Evolutionary conservation across 2,329 filamentous ascomycete genomes (phyloP), one percentile per base, ranked within the genome.

Genomic region (Fusarium camptoceras): DNA sequence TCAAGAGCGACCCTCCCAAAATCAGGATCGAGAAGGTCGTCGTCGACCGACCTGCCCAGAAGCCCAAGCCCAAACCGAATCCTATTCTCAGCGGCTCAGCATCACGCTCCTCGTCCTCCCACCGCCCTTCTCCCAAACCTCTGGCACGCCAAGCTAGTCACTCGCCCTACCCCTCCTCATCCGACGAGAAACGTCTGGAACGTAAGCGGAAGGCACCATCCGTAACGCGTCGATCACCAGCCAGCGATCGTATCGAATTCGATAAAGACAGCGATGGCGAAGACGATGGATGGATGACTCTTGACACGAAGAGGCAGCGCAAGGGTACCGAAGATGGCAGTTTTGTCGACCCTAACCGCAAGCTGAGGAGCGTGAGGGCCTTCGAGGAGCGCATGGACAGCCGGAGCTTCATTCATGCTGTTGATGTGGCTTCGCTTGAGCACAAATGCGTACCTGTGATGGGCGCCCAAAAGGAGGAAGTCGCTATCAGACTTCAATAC

Each of bases 401-500:
- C 25, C 77, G 83, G 37, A 76, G 78, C 34, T 84, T 90, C 61
- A 85, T 91, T 28, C 88, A 91, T 71, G 88, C 88, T 7, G 84
- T 84, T 7, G 83, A 89, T 69, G 83, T 90, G 24, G 85, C 85
- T 39, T 87, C 83, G 46, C 78, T 85, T 24, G 80, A 82, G 55
- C 81, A 83, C 8, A 85, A 84, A 43, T 88, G 85, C 63, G 83
- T 84, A 28, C 83, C 84, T 2, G 83, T 84, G 15, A 81, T 87
- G 63, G 83, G 83, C 41, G 81, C 84, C 5, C 80, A 81, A 49
- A 80, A 83, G 49, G 83, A 88, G 62, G 85, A 88, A 61, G 84
- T 89, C 9, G 82, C 80, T 14, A 87, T 97, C 63, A 84, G 90
- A 76, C 82, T 98, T 72, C 92, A 96, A 78, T 98, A 98, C 79